Base-by-base conservation (phyloP, 192 early-diverging fungal species). In the Backusella morwellensis region DNA sequence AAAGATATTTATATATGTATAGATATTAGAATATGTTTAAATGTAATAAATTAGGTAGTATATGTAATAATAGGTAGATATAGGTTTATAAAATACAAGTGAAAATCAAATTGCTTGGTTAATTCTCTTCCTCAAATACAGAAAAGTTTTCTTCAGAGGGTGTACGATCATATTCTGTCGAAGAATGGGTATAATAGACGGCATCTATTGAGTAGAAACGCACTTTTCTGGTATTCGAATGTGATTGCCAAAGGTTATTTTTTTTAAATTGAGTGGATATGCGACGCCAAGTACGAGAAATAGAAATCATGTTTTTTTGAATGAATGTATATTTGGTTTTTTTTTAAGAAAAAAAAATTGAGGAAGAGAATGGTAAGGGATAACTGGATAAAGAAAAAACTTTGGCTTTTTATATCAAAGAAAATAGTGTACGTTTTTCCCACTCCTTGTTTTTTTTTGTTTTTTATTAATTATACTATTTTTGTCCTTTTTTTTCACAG, bases 121-220 rank as follows among this genome's bases (percentile, higher is more conserved):
- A 35, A 70, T 15, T 70, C 3, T 70, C 68, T 11, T 70, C 38
- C 4, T 70, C 68, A 70, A 21, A 8, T 3, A 63, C 19, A 17
- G 38, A 63, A 12, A 34, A 54, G 21, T 74, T 56, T 74, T 74
- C 73, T 23, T 52, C 54, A 40, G 73, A 56, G 6, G 73, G 54
- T 63, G 50, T 74, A 15, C 73, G 73, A 74, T 74, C 73, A 74
- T 74, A 74, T 41, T 74, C 73, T 21, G 56, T 56, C 6, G 73
- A 74, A 8, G 50, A 59, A 41, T 74, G 73, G 32, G 73, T 74
- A 74, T 74, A 74, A 38, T 59, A 74, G 6, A 74, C 35, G 35
- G 73, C 59, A 56, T 74, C 73, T 35, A 74, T 66, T 38, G 73
- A 54, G 73, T 74, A 74, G 36, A 74, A 74, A 4, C 73, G 73